These are phyloP conservation scores for Berberis thunbergii DNA, from an alignment of 164 flowering plant species.

Conservation along the genomic window DNA sequence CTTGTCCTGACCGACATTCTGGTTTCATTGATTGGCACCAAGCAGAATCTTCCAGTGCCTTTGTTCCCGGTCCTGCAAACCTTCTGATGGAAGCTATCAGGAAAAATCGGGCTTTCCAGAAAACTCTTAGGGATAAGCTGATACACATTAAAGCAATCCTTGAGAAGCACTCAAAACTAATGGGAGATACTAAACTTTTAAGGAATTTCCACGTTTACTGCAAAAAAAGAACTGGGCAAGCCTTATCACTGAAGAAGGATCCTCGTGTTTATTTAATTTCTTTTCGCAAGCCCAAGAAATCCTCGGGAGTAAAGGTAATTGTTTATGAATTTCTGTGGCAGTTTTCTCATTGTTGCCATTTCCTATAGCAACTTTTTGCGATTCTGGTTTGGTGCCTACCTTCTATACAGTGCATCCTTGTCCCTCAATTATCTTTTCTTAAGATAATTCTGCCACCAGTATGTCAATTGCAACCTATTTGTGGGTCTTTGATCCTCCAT, in stretches of 20 bases:
- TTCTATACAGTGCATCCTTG: no score
- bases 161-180: slow-evolving; percentile 58
- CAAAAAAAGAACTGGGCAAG: slow-evolving; percentile 45
- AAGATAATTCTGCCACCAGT: no score
- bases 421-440: no score
- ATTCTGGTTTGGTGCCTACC: no score
- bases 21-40: slow-evolving; percentile 23
- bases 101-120: slow-evolving; percentile 81
- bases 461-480: no score
- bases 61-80: slow-evolving; percentile 51
- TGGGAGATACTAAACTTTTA: slow-evolving; percentile 47
- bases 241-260: slow-evolving; percentile 56
- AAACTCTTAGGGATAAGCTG: slow-evolving; percentile 55
- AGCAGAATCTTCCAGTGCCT: slow-evolving; percentile 36
- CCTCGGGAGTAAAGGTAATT: not conserved
- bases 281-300: slow-evolving; percentile 19
- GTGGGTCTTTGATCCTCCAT: no score
- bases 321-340: not conserved
- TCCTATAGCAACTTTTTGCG: not conserved
- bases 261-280: slow-evolving; percentile 61
- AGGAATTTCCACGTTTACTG: slow-evolving; percentile 62
- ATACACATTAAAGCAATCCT: slow-evolving; percentile 63
- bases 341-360: not conserved
- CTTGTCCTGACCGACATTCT: slow-evolving; percentile 15
- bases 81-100: slow-evolving; percentile 69